phyloP scores from a whole-genome alignment of 208 protist genomes.

The Wallacemonas sp. region DNA sequence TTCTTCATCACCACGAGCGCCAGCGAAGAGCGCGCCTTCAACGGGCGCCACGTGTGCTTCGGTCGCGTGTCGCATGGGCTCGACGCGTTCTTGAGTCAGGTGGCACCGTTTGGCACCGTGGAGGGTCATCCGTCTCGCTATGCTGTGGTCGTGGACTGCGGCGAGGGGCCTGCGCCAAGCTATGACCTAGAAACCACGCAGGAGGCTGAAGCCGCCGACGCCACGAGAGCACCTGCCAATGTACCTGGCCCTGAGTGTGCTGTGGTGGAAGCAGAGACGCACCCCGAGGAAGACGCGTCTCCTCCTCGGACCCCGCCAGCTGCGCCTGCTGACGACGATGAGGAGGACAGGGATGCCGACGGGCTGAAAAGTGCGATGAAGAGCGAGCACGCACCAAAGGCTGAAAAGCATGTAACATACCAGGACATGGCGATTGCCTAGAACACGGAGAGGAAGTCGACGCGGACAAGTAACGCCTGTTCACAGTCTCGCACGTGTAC shows the following conservation, averaged over 20 bases:
- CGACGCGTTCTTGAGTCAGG: slow-evolving; percentile 53
- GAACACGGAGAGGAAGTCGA: too few species aligned
- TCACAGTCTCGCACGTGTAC: background rate
- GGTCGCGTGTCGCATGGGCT: slow-evolving; percentile 55
- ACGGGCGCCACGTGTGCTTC: slow-evolving; percentile 71
- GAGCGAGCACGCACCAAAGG: background rate
- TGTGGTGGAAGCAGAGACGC: too few species aligned
- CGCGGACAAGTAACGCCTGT: too few species aligned
- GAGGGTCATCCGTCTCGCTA: slow-evolving; percentile 72
- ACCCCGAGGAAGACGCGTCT: background rate
- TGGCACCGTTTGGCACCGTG: slow-evolving; percentile 62
- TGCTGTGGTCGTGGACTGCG: slow-evolving; percentile 76
- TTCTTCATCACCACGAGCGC: slow-evolving; percentile 92
- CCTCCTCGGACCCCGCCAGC: background rate
- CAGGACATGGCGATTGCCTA: slow-evolving; percentile 14
- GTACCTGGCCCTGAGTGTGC: too few species aligned
- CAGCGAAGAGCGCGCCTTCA: slow-evolving; percentile 58
- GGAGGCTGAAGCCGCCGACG: background rate
- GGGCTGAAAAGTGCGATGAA: slow-evolving; percentile 28
- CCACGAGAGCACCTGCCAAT: too few species aligned
- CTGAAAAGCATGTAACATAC: slow-evolving; percentile 38
- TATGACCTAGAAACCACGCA: slow-evolving; percentile 3
- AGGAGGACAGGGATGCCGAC: background rate
- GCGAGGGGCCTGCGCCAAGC: slow-evolving; percentile 30
- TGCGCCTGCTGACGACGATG: background rate